phyloP scores from a whole-genome alignment of 2,329 filamentous ascomycete genomes.

The Colletotrichum graminicola region DNA sequence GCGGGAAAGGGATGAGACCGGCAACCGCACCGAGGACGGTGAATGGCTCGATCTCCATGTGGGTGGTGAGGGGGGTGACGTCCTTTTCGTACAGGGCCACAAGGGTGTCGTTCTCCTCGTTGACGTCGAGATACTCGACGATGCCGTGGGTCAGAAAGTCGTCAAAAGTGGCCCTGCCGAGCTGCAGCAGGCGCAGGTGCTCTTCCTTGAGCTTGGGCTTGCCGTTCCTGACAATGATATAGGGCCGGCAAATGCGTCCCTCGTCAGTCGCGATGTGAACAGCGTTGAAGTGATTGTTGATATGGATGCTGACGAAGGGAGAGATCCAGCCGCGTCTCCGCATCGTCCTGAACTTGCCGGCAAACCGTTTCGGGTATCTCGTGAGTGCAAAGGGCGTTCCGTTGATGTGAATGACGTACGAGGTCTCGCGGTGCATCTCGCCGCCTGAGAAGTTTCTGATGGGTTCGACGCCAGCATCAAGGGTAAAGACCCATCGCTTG shows the following conservation, averaged over 20 bases:
- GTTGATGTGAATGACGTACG: constrained; percentile 94
- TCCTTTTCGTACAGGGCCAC: constrained; percentile 91
- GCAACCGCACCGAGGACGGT: constrained; percentile 96
- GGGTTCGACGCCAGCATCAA: constrained; percentile 86
- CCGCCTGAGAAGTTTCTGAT: constrained; percentile 79
- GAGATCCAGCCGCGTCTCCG: constrained; percentile 92
- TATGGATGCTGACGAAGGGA: constrained; percentile 95
- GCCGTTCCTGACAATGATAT: constrained; percentile 93
- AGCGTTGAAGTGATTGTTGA: constrained; percentile 91
- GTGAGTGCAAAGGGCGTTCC: constrained; percentile 94
- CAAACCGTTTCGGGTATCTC: constrained; percentile 85
- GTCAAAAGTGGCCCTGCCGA: constrained; percentile 89
- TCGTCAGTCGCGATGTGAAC: constrained; percentile 98
- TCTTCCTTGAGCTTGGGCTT: constrained; percentile 83
- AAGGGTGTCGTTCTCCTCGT: constrained; percentile 96
- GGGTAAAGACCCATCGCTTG: constrained; percentile 84
- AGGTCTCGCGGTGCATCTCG: constrained; percentile 86
- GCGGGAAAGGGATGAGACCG: constrained; percentile 95
- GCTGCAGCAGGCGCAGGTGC: constrained; percentile 84
- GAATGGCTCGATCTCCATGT: constrained; percentile 98
- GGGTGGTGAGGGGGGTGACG: constrained; percentile 86
- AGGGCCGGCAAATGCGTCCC: constrained; percentile 93
- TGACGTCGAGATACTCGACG: constrained; percentile 97
- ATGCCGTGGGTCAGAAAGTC: constrained; percentile 91
- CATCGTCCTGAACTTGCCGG: constrained; percentile 86